These are phyloP conservation scores for Karstenula rhodostoma DNA, from an alignment of 2,329 filamentous ascomycete genomes.

Conservation along the genomic window DNA sequence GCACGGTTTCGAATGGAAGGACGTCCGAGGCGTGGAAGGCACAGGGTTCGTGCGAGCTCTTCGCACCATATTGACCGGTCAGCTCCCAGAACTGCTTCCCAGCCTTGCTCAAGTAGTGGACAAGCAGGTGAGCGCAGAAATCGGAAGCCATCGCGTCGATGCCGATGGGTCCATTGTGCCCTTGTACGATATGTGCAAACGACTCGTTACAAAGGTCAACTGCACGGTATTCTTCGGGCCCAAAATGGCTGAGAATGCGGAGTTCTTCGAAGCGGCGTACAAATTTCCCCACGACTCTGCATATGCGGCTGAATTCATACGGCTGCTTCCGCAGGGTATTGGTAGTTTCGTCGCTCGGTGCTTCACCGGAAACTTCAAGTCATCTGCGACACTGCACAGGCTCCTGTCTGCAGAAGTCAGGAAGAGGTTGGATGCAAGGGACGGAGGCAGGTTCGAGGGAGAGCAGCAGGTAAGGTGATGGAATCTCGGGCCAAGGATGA, in stretches of 20 bases:
- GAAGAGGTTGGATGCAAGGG: not conserved
- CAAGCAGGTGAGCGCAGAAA: not conserved
- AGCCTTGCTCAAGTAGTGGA: not conserved
- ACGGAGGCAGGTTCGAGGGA: not conserved
- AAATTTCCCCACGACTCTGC: constrained; percentile 7
- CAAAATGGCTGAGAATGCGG: not conserved
- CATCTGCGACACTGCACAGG: constrained; percentile 1
- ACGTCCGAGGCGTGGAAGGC: constrained; percentile 29
- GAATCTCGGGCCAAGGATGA: no score
- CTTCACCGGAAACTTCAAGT: constrained; percentile 1
- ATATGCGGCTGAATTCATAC: constrained; percentile 5
- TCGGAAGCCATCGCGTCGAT: not conserved
- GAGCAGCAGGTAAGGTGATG: not conserved
- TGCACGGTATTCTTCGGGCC: constrained; percentile 6
- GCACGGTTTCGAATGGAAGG: constrained; percentile 37
- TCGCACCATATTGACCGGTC: constrained; percentile 23
- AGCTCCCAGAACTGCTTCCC: constrained; percentile 12
- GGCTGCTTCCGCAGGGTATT: constrained; percentile 3
- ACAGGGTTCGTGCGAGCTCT: constrained; percentile 24
- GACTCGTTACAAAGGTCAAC: constrained; percentile 2
- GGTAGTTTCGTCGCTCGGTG: not conserved
- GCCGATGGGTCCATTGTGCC: not conserved
- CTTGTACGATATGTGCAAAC: constrained; percentile 1
- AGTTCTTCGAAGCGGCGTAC: constrained; percentile 12
- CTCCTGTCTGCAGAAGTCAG: not conserved